Evolutionary conservation across 805 yeast genomes (phyloP).

Genomic region (Millerozyma acaciae): DNA sequence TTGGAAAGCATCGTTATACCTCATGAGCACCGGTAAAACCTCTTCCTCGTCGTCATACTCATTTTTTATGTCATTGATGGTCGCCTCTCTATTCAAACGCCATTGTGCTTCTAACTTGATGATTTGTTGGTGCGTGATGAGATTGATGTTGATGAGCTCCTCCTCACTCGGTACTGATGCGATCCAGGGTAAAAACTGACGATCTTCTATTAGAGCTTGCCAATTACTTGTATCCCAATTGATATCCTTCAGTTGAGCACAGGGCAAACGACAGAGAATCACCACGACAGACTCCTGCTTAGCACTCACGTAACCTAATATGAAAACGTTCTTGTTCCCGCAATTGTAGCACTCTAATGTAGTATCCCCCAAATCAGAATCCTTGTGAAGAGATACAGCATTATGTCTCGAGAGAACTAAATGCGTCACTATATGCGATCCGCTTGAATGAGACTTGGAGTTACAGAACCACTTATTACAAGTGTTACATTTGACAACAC

Average conservation of each 20-base stretch:
- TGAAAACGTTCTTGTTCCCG: slow-evolving; percentile 75
- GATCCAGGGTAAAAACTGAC: slow-evolving; percentile 79
- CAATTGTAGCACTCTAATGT: slow-evolving; percentile 87
- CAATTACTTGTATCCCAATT: slow-evolving; percentile 88
- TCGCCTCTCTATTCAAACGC: slow-evolving; percentile 69
- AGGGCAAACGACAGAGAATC: slow-evolving; percentile 81
- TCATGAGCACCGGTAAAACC: slow-evolving; percentile 65
- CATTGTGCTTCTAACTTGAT: slow-evolving; percentile 74
- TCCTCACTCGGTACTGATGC: slow-evolving; percentile 67
- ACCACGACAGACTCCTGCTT: slow-evolving; percentile 84
- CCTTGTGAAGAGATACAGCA: slow-evolving; percentile 68
- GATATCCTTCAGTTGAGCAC: slow-evolving; percentile 69
- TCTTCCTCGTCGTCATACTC: slow-evolving; percentile 51
- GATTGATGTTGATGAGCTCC: slow-evolving; percentile 50
- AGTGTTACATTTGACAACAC: slow-evolving; percentile 69
- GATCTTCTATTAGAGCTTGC: slow-evolving; percentile 80
- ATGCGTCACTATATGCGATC: slow-evolving; percentile 85
- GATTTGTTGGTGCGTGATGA: slow-evolving; percentile 63
- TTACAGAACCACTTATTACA: slow-evolving; percentile 93
- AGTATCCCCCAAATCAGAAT: slow-evolving; percentile 83
- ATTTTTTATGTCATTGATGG: slow-evolving; percentile 60
- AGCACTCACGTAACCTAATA: slow-evolving; percentile 83
- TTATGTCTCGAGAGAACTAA: slow-evolving; percentile 77
- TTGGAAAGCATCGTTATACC: slow-evolving; percentile 78
- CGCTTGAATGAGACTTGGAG: slow-evolving; percentile 49